Evolutionary conservation across 2,329 filamentous ascomycete genomes (phyloP), one percentile per base, ranked within the genome.

Genomic region (Hypoxylon sp.): DNA sequence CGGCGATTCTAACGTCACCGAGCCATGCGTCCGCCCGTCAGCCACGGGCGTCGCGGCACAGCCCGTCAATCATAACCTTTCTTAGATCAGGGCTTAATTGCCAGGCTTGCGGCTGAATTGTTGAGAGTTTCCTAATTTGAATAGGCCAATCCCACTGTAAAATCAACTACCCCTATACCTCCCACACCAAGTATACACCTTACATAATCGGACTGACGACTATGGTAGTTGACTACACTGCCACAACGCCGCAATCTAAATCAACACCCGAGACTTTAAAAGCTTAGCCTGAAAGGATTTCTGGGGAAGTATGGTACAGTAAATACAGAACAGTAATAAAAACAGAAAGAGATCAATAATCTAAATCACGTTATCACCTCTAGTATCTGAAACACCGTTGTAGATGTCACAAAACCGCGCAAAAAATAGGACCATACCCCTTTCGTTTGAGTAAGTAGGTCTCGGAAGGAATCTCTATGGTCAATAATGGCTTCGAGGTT

Each of bases 1-100:
- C 66, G 62, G 31, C n/a, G 26, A 64, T 66, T 63, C 42, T 68
- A 54, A 52, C 69, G 59, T 63, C 52, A 47, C 69, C 66, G 69
- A 62, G 37, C 22, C 37, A n/a, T 66, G 62, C 50, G 53, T 54
- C 11, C 17, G 46, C 37, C 58, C 54, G 50, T 52, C 58, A 63
- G 66, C 65, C 52, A 63, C 44, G 47, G 47, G 58, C 11, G 31
- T 51, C 51, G 35, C 37, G 58, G 58, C 22, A 22, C 14, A 60
- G 51, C 13, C 44, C 24, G 61, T 35, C 50, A 48, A 68, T 59
- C 54, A 52, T n/a, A 44, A 37, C 17, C 33, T 51, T 48, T 39
- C 52, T 17, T 14, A 31, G 17, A 59, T 46, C 55, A 42, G 39
- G 33, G 60, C 35, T 47, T 50, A 26, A 46, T 31, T 42, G 5